Conservation (phyloP, 352 stramenopile genomes). For the Phytophthora sansomeana region DNA sequence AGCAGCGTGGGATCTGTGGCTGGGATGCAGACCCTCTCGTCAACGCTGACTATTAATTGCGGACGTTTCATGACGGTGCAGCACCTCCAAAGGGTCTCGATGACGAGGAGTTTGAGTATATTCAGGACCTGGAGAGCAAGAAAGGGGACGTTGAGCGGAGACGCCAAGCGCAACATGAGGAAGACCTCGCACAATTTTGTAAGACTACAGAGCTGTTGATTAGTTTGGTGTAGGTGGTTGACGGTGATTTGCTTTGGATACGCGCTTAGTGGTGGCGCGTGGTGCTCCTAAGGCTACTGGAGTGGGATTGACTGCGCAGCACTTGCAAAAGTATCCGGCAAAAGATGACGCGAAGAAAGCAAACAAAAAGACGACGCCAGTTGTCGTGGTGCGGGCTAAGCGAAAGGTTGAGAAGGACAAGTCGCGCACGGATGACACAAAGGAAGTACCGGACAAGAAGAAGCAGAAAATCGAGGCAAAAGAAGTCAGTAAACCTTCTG, state of each 20-base stretch:
- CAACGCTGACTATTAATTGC: background rate
- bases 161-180: slow-evolving; percentile 72
- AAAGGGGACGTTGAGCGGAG: slow-evolving; percentile 57
- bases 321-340: slow-evolving; percentile 38
- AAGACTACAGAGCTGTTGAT: slow-evolving; percentile 18
- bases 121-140: slow-evolving; percentile 71
- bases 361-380: slow-evolving; percentile 36
- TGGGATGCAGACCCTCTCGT: background rate
- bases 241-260: slow-evolving; percentile 3
- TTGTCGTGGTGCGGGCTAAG: slow-evolving; percentile 68
- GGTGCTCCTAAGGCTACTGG: slow-evolving; percentile 42
- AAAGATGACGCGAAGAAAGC: slow-evolving; percentile 40
- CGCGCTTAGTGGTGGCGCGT: slow-evolving; percentile 59
- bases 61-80: slow-evolving; percentile 17
- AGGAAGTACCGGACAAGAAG: slow-evolving; percentile 23
- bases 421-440: slow-evolving; percentile 21
- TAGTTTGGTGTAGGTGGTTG: background rate
- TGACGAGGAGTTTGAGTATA: slow-evolving; percentile 87
- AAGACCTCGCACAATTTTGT: slow-evolving; percentile 80
- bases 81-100: slow-evolving; percentile 87
- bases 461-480: slow-evolving; percentile 29
- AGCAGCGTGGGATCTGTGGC: background rate
- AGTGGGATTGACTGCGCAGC: slow-evolving; percentile 30
- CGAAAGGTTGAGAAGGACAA: slow-evolving; percentile 46
- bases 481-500: background rate